Evolutionary conservation across 805 yeast genomes (phyloP).

Genomic region (Cyberlindnera bimundalis): DNA sequence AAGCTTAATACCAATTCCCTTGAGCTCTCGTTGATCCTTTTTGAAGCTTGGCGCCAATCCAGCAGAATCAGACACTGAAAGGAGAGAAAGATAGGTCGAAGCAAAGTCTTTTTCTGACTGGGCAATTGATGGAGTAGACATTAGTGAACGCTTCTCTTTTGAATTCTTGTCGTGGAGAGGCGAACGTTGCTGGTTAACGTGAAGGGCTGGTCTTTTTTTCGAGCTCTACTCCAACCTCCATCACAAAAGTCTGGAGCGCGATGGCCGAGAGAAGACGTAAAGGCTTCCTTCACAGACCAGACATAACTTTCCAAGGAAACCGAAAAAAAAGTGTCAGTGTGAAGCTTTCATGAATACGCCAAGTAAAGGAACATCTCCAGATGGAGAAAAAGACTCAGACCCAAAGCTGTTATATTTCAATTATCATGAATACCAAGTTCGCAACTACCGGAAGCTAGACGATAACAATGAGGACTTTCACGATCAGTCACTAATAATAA

Average conservation of each 20-base stretch:
- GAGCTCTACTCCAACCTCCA: no score
- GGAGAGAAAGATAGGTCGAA: constrained; percentile 18
- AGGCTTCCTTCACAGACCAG: no score
- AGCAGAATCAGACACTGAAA: constrained; percentile 14
- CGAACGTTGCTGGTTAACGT: not conserved
- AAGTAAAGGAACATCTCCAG: constrained; percentile 19
- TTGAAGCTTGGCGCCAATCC: constrained; percentile 12
- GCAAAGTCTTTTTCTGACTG: constrained; percentile 22
- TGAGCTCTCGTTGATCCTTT: constrained; percentile 14
- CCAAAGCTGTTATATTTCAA: constrained; percentile 48
- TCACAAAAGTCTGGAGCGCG: no score
- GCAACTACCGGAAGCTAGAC: constrained; percentile 29
- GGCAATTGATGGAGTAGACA: constrained; percentile 13
- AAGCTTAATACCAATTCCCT: constrained; percentile 25
- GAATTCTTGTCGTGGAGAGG: no score
- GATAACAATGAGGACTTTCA: constrained; percentile 27
- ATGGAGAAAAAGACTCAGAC: constrained; percentile 1
- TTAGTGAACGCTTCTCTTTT: no score
- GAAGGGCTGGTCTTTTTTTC: no score
- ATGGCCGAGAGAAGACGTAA: no score
- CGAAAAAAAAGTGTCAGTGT: not conserved
- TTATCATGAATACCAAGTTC: constrained; percentile 57
- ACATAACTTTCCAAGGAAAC: no score
- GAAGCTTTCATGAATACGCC: constrained; percentile 14
- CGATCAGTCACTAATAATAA: constrained; percentile 42